These are phyloP conservation scores for Dentiscutata heterogama DNA, from an alignment of 371 early-diverging fungal species.

Conservation along the genomic window DNA sequence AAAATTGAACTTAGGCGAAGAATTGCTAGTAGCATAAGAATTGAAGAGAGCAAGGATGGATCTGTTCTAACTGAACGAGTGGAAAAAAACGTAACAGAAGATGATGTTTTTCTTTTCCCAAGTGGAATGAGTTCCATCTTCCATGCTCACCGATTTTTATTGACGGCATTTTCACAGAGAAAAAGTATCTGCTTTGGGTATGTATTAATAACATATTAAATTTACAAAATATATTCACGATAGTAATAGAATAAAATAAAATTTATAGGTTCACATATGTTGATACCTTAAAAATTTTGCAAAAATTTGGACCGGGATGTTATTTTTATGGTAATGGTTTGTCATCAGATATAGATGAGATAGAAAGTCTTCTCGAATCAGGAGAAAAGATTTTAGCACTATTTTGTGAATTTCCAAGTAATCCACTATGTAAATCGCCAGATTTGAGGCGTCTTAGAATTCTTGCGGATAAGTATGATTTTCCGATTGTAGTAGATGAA, in stretches of 20 bases:
- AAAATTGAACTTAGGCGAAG: constrained; percentile 78
- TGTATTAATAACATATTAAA: constrained; percentile 12
- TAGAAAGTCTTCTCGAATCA: constrained; percentile 69
- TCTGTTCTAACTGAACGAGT: constrained; percentile 55
- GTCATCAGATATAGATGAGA: constrained; percentile 71
- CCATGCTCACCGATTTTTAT: constrained; percentile 78
- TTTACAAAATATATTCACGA: too few relatives aligned
- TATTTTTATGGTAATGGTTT: constrained; percentile 89
- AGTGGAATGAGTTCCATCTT: constrained; percentile 96
- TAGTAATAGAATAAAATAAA: too few relatives aligned
- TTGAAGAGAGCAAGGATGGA: too few relatives aligned
- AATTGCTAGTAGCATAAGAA: constrained; percentile 84
- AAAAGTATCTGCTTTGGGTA: constrained; percentile 94
- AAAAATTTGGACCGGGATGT: constrained; percentile 93
- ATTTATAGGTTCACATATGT: constrained; percentile 87
- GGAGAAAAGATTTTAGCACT: constrained; percentile 78
- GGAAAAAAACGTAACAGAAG: constrained; percentile 66
- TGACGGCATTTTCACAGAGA: constrained; percentile 58
- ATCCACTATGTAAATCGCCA: constrained; percentile 89
- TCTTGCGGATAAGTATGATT: constrained; percentile 81
- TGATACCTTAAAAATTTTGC: constrained; percentile 94
- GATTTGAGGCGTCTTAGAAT: constrained; percentile 77
- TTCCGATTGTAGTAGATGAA: constrained; percentile 92
- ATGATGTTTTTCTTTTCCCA: constrained; percentile 89
- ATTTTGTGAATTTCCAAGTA: constrained; percentile 94